Evolutionary conservation across 1,139 yeast genomes (phyloP).

Genomic region (Kazachstania sp.): DNA sequence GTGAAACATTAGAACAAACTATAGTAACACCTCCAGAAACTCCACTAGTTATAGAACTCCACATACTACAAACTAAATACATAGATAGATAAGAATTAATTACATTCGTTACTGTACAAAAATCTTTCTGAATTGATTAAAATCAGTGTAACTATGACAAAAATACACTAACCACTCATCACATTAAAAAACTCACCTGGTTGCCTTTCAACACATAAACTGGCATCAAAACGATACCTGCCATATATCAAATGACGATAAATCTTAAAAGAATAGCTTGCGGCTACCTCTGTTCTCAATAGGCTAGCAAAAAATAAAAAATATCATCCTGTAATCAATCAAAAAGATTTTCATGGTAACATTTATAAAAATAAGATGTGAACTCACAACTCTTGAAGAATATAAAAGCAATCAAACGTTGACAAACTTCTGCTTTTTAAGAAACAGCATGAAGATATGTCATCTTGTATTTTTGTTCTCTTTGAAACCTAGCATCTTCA

Average conservation of each 20-base stretch:
- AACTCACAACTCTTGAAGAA: conserved; percentile 1
- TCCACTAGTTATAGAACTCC: background rate
- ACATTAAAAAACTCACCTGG: conserved; percentile 26
- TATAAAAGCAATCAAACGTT: background rate
- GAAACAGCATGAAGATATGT: too few relatives aligned
- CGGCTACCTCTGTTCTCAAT: conserved; percentile 28
- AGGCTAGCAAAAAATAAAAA: conserved; percentile 26
- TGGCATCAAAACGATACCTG: conserved; percentile 13
- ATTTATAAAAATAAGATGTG: background rate
- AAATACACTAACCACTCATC: conserved; percentile 31
- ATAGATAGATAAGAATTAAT: background rate
- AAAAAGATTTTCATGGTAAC: background rate
- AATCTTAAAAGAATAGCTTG: conserved; percentile 14
- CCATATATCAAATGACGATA: conserved; percentile 13
- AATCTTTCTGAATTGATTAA: background rate
- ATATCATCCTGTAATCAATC: conserved; percentile 24
- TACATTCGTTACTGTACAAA: too few relatives aligned
- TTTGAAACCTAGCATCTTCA: too few relatives aligned
- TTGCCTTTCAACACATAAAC: background rate
- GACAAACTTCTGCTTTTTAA: too few relatives aligned
- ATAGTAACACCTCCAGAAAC: too few relatives aligned
- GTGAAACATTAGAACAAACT: too few relatives aligned
- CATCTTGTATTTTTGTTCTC: too few relatives aligned
- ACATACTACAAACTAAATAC: background rate
- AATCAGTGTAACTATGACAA: conserved; percentile 35